Conservation (phyloP, 495 filamentous ascomycete genomes). For the Neurospora tetraspora region DNA sequence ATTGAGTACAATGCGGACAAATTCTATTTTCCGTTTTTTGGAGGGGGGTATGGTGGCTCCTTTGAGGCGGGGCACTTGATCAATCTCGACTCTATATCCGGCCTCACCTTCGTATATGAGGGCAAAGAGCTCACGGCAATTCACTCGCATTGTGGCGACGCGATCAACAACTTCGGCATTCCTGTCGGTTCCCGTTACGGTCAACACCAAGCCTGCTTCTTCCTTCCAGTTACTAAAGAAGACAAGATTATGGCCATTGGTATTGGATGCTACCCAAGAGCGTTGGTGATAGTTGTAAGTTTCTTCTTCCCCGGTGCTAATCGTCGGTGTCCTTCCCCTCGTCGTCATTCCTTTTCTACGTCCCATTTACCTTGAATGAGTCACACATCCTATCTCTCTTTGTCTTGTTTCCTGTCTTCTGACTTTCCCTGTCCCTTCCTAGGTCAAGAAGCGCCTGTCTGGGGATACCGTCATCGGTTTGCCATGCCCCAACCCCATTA, state of each 20-base stretch:
- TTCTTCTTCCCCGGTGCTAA: accelerated
- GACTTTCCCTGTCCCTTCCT: not conserved
- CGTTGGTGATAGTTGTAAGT: not conserved
- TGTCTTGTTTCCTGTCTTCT: not conserved
- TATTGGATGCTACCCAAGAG: not conserved
- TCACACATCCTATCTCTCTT: not conserved
- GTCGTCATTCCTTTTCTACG: not conserved
- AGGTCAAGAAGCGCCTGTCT: not conserved
- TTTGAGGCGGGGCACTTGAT: not conserved
- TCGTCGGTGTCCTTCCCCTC: not conserved
- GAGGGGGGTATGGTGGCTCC: not conserved
- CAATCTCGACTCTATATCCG: not conserved
- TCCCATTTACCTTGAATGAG: not conserved
- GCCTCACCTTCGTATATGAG: not conserved
- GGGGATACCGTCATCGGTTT: not conserved
- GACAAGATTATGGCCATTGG: not conserved
- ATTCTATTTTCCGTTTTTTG: not conserved
- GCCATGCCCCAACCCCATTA: not conserved
- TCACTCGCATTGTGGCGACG: not conserved
- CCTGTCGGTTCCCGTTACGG: not conserved
- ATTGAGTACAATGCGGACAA: not conserved
- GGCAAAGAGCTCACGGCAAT: not conserved
- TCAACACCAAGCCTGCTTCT: not conserved
- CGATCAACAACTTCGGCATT: not conserved
- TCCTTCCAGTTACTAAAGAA: not conserved